Conservation (phyloP, 2,329 filamentous ascomycete genomes). For the Ophiostoma himal-ulmi region DNA sequence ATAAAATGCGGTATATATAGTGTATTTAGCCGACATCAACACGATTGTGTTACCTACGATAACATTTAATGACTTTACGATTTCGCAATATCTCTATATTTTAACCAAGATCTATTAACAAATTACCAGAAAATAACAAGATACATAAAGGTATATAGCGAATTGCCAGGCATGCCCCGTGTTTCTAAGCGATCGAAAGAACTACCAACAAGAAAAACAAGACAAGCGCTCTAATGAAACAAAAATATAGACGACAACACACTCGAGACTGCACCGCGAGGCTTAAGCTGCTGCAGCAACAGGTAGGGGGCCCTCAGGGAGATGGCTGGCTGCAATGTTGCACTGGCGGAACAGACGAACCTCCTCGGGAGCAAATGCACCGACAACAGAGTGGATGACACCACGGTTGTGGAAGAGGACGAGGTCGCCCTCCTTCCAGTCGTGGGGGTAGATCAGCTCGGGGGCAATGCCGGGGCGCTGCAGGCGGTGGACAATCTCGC, state of each 20-base stretch:
- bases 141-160: background rate
- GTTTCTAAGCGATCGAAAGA: background rate
- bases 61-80: background rate
- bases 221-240: background rate
- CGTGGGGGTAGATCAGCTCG: slow-evolving; percentile 62
- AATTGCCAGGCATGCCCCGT: background rate
- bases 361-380: slow-evolving; percentile 65
- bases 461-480: slow-evolving; percentile 70
- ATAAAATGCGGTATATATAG: background rate
- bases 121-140: background rate
- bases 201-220: background rate
- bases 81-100: background rate
- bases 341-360: slow-evolving; percentile 71
- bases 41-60: background rate
- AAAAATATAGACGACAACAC: background rate
- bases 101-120: background rate
- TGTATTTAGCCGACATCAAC: background rate
- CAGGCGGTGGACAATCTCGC: slow-evolving; percentile 60
- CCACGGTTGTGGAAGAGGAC: slow-evolving; percentile 76
- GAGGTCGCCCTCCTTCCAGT: slow-evolving; percentile 71
- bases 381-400: slow-evolving; percentile 68
- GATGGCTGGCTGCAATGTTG: slow-evolving; percentile 61
- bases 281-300: background rate
- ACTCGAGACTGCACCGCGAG: too few relatives aligned
- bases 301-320: slow-evolving; percentile 22